These are phyloP conservation scores for Geranium rotundifolium DNA, from an alignment of 345 rosid species.

Conservation along the genomic window DNA sequence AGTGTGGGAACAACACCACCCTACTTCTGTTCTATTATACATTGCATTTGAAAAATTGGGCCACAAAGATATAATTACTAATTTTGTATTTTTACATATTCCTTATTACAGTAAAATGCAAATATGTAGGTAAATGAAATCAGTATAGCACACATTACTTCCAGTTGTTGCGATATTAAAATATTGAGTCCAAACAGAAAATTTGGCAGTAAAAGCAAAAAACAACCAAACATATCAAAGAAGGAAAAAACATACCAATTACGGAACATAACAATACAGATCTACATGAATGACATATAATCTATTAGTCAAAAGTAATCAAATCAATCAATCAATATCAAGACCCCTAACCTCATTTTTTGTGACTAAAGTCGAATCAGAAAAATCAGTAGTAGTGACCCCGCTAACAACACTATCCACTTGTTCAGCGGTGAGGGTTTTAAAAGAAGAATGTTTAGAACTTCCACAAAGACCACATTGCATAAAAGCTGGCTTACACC, in stretches of 20 bases:
- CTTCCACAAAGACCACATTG: conserved; percentile 45
- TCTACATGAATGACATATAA: not conserved
- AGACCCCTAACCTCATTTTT: not conserved
- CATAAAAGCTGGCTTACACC: conserved; percentile 22
- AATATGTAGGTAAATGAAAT: no score
- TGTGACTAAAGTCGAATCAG: not conserved
- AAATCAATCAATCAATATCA: not conserved
- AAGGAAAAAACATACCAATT: not conserved
- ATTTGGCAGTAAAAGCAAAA: no score
- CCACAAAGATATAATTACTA: no score
- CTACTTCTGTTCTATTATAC: not conserved
- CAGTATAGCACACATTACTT: not conserved
- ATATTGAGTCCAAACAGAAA: not conserved
- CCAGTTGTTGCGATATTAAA: not conserved
- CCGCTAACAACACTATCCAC: conserved; percentile 14
- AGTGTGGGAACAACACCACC: no score
- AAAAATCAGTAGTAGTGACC: not conserved
- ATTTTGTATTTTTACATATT: no score
- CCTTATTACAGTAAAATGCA: not conserved
- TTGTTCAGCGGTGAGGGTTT: conserved; percentile 34
- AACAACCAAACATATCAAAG: not conserved
- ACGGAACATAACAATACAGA: not conserved
- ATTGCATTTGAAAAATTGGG: not conserved
- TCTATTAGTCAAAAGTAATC: not conserved
- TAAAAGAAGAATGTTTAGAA: conserved; percentile 47